A percentile compares a stretch with the other conserved stretches of the same genome.
These are phyloP conservation scores for Candida gorgasii DNA, from an alignment of 805 yeast genomes.

Conservation along the genomic window DNA sequence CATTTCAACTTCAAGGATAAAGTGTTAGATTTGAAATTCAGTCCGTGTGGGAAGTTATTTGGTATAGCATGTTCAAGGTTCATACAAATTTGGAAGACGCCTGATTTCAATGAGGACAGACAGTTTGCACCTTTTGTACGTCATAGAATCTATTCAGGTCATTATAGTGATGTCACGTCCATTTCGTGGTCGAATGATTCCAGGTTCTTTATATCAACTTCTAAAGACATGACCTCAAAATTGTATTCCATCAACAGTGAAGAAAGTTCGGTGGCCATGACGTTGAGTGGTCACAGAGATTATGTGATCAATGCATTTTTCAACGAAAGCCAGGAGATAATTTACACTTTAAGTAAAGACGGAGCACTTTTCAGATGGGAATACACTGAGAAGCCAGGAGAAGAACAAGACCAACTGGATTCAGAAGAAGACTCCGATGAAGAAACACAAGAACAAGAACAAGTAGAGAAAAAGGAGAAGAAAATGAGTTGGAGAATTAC, in stretches of 20 bases:
- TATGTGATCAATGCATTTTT: conserved; percentile 86
- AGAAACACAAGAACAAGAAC: conserved; percentile 42
- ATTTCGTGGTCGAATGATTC: conserved; percentile 91
- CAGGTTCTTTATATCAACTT: conserved; percentile 79
- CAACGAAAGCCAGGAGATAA: conserved; percentile 81
- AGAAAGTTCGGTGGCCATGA: conserved; percentile 72
- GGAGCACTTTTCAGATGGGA: conserved; percentile 96
- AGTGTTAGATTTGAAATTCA: conserved; percentile 74
- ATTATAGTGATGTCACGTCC: conserved; percentile 75
- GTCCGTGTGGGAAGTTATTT: conserved; percentile 85
- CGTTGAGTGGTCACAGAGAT: conserved; percentile 91
- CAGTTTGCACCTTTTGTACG: conserved; percentile 96
- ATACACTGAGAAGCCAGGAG: conserved; percentile 60
- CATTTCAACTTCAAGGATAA: conserved; percentile 89
- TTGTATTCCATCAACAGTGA: conserved; percentile 73
- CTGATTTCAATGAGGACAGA: conserved; percentile 74
- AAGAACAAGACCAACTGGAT: conserved; percentile 46
- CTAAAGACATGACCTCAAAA: conserved; percentile 87
- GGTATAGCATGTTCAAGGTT: conserved; percentile 84
- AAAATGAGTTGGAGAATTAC: conserved; percentile 78
- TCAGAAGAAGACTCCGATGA: conserved; percentile 40
- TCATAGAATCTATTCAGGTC: conserved; percentile 89
- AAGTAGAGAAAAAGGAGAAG: conserved; percentile 33
- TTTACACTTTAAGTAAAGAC: conserved; percentile 89
- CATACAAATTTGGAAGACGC: conserved; percentile 92